Evolutionary conservation across 768 basidiomycete genomes (phyloP), one percentile per base, ranked within the genome.

Genomic region (Leucocoprinus sp.): DNA sequence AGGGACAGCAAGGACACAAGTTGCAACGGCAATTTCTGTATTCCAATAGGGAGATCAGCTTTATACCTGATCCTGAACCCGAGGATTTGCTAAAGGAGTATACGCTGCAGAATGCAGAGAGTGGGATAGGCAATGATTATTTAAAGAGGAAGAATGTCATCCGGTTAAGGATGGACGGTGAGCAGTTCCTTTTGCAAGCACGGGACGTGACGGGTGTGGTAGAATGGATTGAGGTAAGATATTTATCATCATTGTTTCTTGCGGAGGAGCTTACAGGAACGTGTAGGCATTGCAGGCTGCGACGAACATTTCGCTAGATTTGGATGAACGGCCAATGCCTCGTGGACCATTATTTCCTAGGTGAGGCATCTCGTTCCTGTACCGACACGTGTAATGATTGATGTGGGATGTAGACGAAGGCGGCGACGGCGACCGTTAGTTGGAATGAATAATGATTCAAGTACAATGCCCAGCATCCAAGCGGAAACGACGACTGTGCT

Each of bases 161-260:
- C 26, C 74, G 96, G 17, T 78, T 98, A 22, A 67, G 95, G 47
- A 68, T 92, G 52, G 92, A 96, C 60, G 96, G 95, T 9, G 90
- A 98, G 68, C 96, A 99, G 66, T 99, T 99, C 64, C 67, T 99
- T 54, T 56, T 99, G 54, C 95, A 99, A 64, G 88, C 89, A 2
- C 76, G 72, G 40, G 83, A 87, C 57, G 82, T 92, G 29, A 72
- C 80, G 35, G 78, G 80, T 21, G 93, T 97, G 1, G 89, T 98
- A 44, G 80, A 84, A 43, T 93, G 95, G 92, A 93, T 99, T 50
- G 95, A 99, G 81, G 90, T 91, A 54, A 46, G 69, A 57, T 39
- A 53, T 40, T 42, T 7, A 8, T 42, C 41, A 40, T 36, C n/a
- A 8, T 26, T 21, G 37, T 18, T 41, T 18, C 9, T n/a, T n/a